Base-by-base conservation (phyloP, 192 early-diverging fungal genomes). In the Oehlia diaphana region DNA sequence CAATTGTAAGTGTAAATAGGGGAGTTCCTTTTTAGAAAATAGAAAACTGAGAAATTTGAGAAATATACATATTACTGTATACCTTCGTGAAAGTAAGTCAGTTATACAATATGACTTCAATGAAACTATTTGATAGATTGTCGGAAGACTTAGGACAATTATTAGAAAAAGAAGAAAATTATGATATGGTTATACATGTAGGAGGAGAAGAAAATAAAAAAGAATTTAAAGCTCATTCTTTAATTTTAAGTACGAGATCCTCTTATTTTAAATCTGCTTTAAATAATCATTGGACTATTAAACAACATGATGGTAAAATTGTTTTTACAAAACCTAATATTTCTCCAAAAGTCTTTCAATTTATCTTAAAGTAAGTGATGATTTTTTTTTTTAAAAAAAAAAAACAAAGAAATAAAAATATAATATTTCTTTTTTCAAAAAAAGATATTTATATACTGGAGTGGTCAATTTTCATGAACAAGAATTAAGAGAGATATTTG, bases 251-350 rank as follows among this genome's bases (percentile, higher is more conserved):
- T 26, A 37, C 35, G 5, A 21, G 75, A 19, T 76, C 75, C 7
- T 35, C 23, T 65, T 76, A 76, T 44, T 76, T 76, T 42, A 39
- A 35, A 13, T 50, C 26, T 13, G 73, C 35, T n/a, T 44, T 49
- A 33, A 50, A 39, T n/a, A 26, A 23, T 16, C 7, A 49, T 26
- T 74, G 73, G 73, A n/a, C 73, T 33, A 53, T 13, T 16, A 74
- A 61, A 33, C 35, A 74, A 50, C 8, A 74, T n/a, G 35, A 74
- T 53, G 73, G 73, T n/a, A 26, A 16, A 49, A 44, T 58, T 35
- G 9, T 74, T 50, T 74, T 74, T 35, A 58, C 63, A 62, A 74
- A 74, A 58, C 73, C 73, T 4, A 74, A 74, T 26, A 33, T 74
- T 58, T 61, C 50, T 19, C 50, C 73, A 19, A 19, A 58, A 33